Percentiles rank a stretch among this genome's conserved stretches.
phyloP scores from a whole-genome alignment of 306 rosid species.

The Glycine latifolia region DNA sequence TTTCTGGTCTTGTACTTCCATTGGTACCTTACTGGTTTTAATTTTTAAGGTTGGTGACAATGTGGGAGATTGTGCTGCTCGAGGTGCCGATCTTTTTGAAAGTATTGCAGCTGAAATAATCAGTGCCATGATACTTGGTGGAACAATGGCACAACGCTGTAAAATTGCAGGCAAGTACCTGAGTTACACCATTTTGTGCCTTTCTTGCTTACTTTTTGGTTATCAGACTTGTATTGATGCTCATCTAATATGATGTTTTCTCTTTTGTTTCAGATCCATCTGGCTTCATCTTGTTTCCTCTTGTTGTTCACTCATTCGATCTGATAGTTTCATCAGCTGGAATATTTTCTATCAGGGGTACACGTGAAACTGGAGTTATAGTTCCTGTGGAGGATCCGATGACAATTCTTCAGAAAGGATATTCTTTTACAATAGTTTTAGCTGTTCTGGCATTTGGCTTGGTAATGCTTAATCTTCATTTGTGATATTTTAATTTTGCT shows the following conservation, averaged over 20 bases:
- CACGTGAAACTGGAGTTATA: constrained; percentile 80
- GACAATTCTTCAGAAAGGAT: constrained; percentile 96
- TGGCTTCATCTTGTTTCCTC: constrained; percentile 99
- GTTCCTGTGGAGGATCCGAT: constrained; percentile 87
- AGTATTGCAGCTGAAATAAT: constrained; percentile 99
- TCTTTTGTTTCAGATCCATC: constrained; percentile 85
- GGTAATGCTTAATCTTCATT: constrained; percentile 68
- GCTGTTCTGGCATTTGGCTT: constrained; percentile 90
- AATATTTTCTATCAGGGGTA: constrained; percentile 88
- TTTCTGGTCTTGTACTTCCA: constrained; percentile 34
- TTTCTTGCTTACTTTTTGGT: constrained; percentile 8
- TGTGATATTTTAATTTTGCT: constrained; percentile 35
- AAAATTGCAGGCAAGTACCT: constrained; percentile 80
- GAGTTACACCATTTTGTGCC: constrained; percentile 20
- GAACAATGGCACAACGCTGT: constrained; percentile 94
- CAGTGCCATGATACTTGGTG: constrained; percentile 99
- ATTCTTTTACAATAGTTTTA: constrained; percentile 85
- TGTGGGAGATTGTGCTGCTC: constrained; percentile 98
- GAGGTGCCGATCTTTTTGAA: constrained; percentile 99
- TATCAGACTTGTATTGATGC: constrained; percentile 33
- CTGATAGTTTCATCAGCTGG: constrained; percentile 90
- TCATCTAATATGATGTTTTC: constrained; percentile 49
- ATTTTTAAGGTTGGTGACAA: constrained; percentile 90
- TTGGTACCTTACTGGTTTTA: constrained; percentile 34
- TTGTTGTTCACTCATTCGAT: constrained; percentile 96